Base-by-base conservation (phyloP, 2,329 filamentous ascomycete species). In the Cryoendolithus antarcticus region DNA sequence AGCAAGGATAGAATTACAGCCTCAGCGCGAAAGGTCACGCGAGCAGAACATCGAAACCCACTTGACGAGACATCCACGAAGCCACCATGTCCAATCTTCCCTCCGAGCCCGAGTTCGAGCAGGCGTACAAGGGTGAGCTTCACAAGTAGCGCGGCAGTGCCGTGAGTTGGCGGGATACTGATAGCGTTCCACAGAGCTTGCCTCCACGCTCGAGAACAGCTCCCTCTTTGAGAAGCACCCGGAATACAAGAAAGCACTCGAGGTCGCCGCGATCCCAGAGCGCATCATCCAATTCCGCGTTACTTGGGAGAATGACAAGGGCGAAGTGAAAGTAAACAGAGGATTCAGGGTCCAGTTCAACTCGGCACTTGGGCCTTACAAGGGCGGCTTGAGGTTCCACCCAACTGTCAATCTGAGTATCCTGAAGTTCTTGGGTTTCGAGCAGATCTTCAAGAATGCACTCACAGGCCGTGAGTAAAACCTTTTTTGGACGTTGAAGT, bases 361-460 rank as follows among this genome's bases (percentile, higher is more conserved):
- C 79, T 93, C 84, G 35, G 88, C 89, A 34, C 80, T 96, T 13
- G 91, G 91, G 42, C 91, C 91, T 38, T 96, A 94, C 81, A 96
- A 96, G 77, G 91, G 91, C 51, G 91, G 91, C 62, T 79, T 96
- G 53, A 76, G 91, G 54, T 86, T 98, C 66, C 91, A 98, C 66
- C 91, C 89, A 46, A 79, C 80, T 8, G 85, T 91, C 65, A 91
- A 80, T 62, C 69, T 80, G 39, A 75, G 69, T 41, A 71, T 76
- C 58, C 77, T 98, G 57, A 98, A 98, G 73, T 96, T 96, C 71
- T 75, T 98, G 60, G 91, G 89, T 50, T 96, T 96, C 58, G 91
- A 98, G 78, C 91, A 96, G 71, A 93, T 89, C 69, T 96, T 96
- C 76, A 96, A 96, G 77, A 96, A 96, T 84, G 91, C 91, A 52